Evolutionary conservation across 768 basidiomycete species (phyloP), one percentile per base, ranked within the genome.

Genomic region (Phaeotremella skinneri): DNA sequence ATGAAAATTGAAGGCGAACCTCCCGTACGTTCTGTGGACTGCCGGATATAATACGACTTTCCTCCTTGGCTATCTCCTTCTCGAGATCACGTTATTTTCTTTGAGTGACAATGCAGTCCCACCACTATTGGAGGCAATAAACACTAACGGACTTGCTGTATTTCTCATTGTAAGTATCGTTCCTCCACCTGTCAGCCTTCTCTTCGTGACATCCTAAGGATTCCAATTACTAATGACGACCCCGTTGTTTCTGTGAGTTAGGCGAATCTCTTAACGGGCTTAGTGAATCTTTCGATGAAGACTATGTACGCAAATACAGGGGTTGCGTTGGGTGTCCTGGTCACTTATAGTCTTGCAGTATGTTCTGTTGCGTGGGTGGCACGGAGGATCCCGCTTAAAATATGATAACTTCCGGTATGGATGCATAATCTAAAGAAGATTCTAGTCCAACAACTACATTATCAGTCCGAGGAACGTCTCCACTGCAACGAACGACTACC

Each of bases 21-120:
- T 91, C 29, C 82, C 88, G 3, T 98, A 99, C 76, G 85, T 92
- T 32, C 76, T 91, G 17, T 97, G 93, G 91, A 83, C 88, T 6
- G 83, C 84, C 0, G 91, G 90, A 9, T 94, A 84, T 84, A 98
- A 97, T 73, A 86, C 87, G 0, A 82, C 85, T 2, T 91, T 91
- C 79, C 79, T 97, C 16, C 81, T 91, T 4, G 85, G 83, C 13
- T 94, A 96, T 78, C 80, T 92, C 41, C 61, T 85, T 23, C 78
- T 96, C 42, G 90, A 97, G 66, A 81, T 88, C 55, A 67, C 78
- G 41, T 87, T 90, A 76, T 87, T 83, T 74, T 82, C 85, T 2
- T 74, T 79, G 13, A n/a, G 43, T 58, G 16, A 68, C 84, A 2
- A 83, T 16, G 39, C 64, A 0, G 70, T 69, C 4, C 78, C 79